phyloP scores from a whole-genome alignment of 352 stramenopile genomes.

The Stramenopiles sp. region DNA sequence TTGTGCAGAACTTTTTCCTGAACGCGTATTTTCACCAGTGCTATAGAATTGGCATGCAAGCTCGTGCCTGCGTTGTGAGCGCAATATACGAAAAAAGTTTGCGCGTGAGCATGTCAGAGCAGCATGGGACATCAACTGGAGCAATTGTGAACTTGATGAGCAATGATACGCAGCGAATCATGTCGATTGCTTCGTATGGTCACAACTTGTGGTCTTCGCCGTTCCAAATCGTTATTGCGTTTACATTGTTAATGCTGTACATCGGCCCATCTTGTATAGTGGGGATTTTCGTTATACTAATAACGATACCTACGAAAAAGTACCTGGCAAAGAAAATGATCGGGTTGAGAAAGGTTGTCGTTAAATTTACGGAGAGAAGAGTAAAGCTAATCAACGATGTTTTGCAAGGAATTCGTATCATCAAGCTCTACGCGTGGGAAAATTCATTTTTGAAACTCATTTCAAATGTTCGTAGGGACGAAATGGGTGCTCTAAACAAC shows the following conservation, averaged over 20 bases:
- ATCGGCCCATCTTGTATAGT: conserved; percentile 35
- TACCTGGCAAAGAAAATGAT: neutral
- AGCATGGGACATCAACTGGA: neutral
- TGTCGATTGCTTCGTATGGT: conserved; percentile 16
- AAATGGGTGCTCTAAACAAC: neutral
- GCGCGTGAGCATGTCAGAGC: neutral
- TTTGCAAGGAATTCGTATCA: conserved; percentile 59
- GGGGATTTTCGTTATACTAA: conserved; percentile 25
- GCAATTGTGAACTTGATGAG: conserved; percentile 1
- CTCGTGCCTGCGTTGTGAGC: neutral
- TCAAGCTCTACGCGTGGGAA: conserved; percentile 86
- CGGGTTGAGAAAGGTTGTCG: neutral
- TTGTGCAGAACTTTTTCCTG: neutral
- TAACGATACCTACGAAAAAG: neutral
- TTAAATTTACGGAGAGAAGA: neutral
- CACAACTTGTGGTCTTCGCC: conserved; percentile 35
- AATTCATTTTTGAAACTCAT: conserved; percentile 61
- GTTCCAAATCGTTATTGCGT: conserved; percentile 35
- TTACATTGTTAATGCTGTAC: conserved; percentile 34
- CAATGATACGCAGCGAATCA: neutral
- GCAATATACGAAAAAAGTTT: neutral
- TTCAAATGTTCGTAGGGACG: conserved; percentile 27
- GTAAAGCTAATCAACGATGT: conserved; percentile 31
- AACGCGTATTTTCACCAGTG: neutral
- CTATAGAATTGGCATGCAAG: neutral